Percentiles rank a stretch among this genome's conserved stretches.
Conservation (phyloP, 2,329 filamentous ascomycete species). For the Cladophialophora yegresii region DNA sequence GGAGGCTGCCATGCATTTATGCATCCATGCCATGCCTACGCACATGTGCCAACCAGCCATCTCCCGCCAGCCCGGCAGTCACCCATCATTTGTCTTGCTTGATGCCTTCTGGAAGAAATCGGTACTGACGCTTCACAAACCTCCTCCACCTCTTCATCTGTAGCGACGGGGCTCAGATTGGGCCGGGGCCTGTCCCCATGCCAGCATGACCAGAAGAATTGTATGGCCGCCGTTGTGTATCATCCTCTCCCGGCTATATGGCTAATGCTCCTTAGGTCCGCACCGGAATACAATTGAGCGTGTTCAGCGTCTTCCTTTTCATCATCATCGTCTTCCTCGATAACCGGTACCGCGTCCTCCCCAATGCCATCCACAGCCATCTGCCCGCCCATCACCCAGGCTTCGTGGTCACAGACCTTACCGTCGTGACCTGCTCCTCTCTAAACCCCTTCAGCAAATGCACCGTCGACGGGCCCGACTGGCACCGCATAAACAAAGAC, state of each 20-base stretch:
- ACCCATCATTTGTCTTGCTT: neutral
- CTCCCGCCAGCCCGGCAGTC: neutral
- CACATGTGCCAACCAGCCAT: neutral
- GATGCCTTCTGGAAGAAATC: neutral
- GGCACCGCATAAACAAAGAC: slow-evolving; percentile 88
- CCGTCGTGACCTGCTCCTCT: slow-evolving; percentile 72
- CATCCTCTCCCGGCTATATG: neutral
- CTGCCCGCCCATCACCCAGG: slow-evolving; percentile 83
- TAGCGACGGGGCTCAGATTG: neutral
- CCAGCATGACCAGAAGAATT: slow-evolving; percentile 35
- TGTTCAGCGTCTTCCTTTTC: slow-evolving; percentile 66
- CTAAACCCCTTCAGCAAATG: slow-evolving; percentile 75
- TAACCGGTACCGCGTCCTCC: slow-evolving; percentile 82
- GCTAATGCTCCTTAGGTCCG: slow-evolving; percentile 48
- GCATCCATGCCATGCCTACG: neutral
- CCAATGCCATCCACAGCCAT: slow-evolving; percentile 80
- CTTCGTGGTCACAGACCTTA: slow-evolving; percentile 81
- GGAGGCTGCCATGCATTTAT: neutral
- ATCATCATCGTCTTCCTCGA: slow-evolving; percentile 80
- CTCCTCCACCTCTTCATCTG: neutral
- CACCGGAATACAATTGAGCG: slow-evolving; percentile 73
- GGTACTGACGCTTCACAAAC: neutral
- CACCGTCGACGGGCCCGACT: slow-evolving; percentile 69
- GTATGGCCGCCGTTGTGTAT: slow-evolving; percentile 10
- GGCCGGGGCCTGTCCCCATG: slow-evolving; percentile 19